Conservation (phyloP, 306 rosid genomes). For the Neltuma alba region DNA sequence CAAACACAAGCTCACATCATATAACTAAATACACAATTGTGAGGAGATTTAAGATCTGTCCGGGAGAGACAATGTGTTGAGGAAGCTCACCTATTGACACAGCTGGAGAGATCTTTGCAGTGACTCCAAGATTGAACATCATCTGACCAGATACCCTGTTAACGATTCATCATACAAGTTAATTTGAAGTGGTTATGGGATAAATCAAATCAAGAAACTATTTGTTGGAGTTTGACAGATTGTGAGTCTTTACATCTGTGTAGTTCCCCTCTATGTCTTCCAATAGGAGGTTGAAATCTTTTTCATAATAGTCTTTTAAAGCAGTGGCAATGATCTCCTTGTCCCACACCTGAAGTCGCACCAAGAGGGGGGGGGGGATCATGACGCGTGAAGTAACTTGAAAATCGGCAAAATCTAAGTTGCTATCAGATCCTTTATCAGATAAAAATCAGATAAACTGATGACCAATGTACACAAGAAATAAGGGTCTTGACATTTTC, state of each 20-base stretch:
- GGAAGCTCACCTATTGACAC: slow-evolving; percentile 59
- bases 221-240: background rate
- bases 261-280: slow-evolving; percentile 72
- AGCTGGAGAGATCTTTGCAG: slow-evolving; percentile 58
- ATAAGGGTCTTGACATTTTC: too few relatives aligned
- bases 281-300: slow-evolving; percentile 66
- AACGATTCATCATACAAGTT: background rate
- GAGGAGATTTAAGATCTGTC: slow-evolving; percentile 24
- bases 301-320: slow-evolving; percentile 70
- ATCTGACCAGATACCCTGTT: slow-evolving; percentile 84
- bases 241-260: slow-evolving; percentile 64
- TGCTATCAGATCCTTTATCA: background rate
- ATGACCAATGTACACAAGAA: background rate
- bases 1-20: slow-evolving; percentile 20
- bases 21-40: background rate
- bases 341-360: slow-evolving; percentile 77
- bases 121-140: slow-evolving; percentile 77
- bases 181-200: background rate
- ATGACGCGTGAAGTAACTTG: background rate
- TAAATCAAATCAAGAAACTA: background rate
- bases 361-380: background rate
- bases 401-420: background rate
- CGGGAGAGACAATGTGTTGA: background rate
- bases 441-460: too few relatives aligned
- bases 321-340: slow-evolving; percentile 74